Base-by-base conservation (phyloP, 768 basidiomycete species). In the Rubroboletus satanas region DNA sequence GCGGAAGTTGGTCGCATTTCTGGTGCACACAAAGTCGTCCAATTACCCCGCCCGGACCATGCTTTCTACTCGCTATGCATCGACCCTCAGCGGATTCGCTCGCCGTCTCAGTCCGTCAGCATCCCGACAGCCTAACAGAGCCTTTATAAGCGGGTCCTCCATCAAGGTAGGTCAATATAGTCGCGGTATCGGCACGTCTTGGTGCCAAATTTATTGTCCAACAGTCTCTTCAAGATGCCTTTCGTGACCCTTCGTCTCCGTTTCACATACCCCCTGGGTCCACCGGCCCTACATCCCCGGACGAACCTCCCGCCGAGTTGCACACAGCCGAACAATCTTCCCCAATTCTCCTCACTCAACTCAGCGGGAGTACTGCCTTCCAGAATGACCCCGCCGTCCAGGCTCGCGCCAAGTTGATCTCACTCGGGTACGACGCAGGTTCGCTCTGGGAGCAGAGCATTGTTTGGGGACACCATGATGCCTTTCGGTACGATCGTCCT, bases 361-460 rank as follows among this genome's bases (percentile, higher is more conserved):
- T 21, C 45, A n/a, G n/a, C 31, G 37, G 26, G 3, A 43, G 38
- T 2, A 29, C 15, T 5, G 17, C 18, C 42, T 14, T 37, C 2
- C 48, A 46, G 45, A 49, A n/a, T 15, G 54, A 43, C 36, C 54
- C 46, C 8, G 62, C 57, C 9, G 69, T 71, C 33, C 73, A 77
- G 45, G 86, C 80, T 1, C 71, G 71, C 32, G 59, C 63, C 28
- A 74, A 74, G 54, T 65, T 88, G 23, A 60, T 67, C 28, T 64
- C 75, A 59, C 64, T 75, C 17, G 85, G 86, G 0, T 83, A 82
- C 56, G 84, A 89, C 64, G 76, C 81, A 2, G 59, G 67, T 28
- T 87, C 85, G n/a, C 83, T 90, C 52, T 89, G 84, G 84, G 85
- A 89, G 63, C 88, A 90, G 64, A 73, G 72, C 14, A 79, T 91